These are phyloP conservation scores for Podospora australis DNA, from an alignment of 495 filamentous ascomycete genomes.

Conservation along the genomic window DNA sequence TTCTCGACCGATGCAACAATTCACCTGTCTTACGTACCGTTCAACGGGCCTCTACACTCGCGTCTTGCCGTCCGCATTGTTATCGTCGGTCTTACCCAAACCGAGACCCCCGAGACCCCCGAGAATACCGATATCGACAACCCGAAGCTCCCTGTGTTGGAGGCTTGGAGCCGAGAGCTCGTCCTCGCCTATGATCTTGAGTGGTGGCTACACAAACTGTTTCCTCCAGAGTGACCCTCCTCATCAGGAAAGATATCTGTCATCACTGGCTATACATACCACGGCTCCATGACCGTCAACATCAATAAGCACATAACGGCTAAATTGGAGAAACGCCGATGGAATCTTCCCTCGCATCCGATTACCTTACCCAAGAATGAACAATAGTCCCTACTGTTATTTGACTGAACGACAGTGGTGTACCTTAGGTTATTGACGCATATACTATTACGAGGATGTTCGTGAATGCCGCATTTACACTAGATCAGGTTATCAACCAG, in stretches of 20 bases:
- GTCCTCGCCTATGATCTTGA: too few species aligned
- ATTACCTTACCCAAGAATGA: not conserved
- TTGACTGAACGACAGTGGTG: too few species aligned
- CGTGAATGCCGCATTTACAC: too few species aligned
- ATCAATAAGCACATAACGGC: slow-evolving; percentile 9
- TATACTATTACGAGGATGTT: too few species aligned
- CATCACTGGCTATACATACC: not conserved
- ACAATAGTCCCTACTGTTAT: not conserved
- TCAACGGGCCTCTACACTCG: too few species aligned
- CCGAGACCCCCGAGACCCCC: slow-evolving; percentile 16
- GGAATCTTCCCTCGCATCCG: not conserved
- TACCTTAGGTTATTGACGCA: too few species aligned
- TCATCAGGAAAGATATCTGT: slow-evolving; percentile 5
- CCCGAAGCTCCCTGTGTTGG: too few species aligned
- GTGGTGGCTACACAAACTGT: not conserved
- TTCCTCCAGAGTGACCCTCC: slow-evolving; percentile 1
- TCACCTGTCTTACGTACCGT: not conserved
- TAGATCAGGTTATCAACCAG: too few species aligned
- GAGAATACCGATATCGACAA: too few species aligned
- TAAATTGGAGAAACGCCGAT: slow-evolving; percentile 13
- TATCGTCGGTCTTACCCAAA: not conserved
- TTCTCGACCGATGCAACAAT: not conserved
- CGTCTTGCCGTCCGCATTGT: not conserved
- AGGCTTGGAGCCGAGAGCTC: too few species aligned
- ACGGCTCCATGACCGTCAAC: not conserved